These are phyloP conservation scores for Hanseniaspora lachancei DNA, from an alignment of 805 yeast species.

Conservation along the genomic window DNA sequence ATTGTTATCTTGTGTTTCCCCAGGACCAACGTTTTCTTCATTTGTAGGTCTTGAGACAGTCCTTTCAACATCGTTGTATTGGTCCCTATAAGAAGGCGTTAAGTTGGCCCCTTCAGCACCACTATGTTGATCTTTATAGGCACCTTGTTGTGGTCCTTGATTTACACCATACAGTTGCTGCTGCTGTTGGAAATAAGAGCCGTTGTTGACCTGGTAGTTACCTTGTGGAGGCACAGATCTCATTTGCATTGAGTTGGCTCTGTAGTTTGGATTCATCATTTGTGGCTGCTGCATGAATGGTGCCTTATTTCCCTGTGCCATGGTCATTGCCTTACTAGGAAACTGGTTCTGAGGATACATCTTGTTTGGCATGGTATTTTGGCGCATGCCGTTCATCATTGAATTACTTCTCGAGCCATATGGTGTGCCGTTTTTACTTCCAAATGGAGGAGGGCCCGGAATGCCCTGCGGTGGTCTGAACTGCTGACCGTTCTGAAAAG, in stretches of 20 bases:
- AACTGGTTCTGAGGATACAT: slow-evolving; percentile 6
- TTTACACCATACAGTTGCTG: slow-evolving; percentile 8
- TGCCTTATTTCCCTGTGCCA: slow-evolving; percentile 4
- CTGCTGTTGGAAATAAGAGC: slow-evolving; percentile 10
- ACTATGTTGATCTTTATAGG: background rate
- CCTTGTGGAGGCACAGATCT: background rate
- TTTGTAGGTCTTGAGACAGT: no score
- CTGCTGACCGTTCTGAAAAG: slow-evolving; percentile 19
- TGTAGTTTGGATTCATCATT: background rate
- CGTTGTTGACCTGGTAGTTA: slow-evolving; percentile 1
- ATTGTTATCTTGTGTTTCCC: background rate
- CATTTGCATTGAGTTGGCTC: background rate
- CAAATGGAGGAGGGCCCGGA: slow-evolving; percentile 30
- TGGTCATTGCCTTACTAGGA: slow-evolving; percentile 3
- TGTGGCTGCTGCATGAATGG: slow-evolving; percentile 3
- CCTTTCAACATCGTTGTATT: no score
- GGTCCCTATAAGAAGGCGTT: no score
- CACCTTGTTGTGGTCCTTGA: background rate
- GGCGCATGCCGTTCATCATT: slow-evolving; percentile 26
- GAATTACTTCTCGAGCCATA: slow-evolving; percentile 31
- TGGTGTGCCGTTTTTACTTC: slow-evolving; percentile 28
- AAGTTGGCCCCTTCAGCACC: no score
- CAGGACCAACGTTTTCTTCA: background rate
- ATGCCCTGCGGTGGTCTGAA: slow-evolving; percentile 16
- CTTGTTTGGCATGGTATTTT: background rate